Evolutionary conservation across 139 green algal genomes (phyloP).

Genomic region (Ulvella scutata): DNA sequence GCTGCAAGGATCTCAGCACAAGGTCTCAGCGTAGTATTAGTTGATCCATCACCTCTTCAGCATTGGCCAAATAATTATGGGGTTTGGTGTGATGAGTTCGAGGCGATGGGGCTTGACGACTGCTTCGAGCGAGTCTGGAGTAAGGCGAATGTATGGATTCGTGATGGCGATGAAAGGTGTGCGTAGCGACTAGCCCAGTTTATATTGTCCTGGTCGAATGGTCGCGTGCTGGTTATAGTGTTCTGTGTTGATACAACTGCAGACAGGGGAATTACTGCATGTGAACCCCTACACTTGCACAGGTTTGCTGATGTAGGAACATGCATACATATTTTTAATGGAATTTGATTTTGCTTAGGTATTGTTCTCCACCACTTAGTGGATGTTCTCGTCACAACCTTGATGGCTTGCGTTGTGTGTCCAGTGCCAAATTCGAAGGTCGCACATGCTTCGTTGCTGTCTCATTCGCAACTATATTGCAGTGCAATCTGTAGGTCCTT

Average conservation of each 20-base stretch:
- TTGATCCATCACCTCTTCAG: constrained; percentile 65
- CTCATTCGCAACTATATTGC: too few species aligned
- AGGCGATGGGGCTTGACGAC: constrained; percentile 76
- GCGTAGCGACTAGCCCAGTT: not conserved
- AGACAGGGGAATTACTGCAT: too few species aligned
- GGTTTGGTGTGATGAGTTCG: constrained; percentile 96
- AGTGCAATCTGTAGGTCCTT: constrained; percentile 39
- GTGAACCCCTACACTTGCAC: too few species aligned
- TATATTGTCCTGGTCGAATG: not conserved
- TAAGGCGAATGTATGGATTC: constrained; percentile 71
- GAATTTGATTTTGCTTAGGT: too few species aligned
- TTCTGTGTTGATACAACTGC: too few species aligned
- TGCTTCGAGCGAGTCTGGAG: constrained; percentile 73
- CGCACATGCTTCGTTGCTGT: too few species aligned
- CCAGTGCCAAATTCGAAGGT: not conserved
- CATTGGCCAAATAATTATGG: constrained; percentile 97
- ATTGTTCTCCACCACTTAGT: too few species aligned
- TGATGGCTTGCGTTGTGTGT: not conserved
- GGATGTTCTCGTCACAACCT: too few species aligned
- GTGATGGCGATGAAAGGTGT: constrained; percentile 25
- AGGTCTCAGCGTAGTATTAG: constrained; percentile 57
- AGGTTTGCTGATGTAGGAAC: too few species aligned
- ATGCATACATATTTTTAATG: too few species aligned
- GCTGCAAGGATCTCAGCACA: constrained; percentile 37
- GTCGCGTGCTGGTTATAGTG: not conserved